Evolutionary conservation across 345 rosid genomes (phyloP).

Genomic region (Draba incana): DNA sequence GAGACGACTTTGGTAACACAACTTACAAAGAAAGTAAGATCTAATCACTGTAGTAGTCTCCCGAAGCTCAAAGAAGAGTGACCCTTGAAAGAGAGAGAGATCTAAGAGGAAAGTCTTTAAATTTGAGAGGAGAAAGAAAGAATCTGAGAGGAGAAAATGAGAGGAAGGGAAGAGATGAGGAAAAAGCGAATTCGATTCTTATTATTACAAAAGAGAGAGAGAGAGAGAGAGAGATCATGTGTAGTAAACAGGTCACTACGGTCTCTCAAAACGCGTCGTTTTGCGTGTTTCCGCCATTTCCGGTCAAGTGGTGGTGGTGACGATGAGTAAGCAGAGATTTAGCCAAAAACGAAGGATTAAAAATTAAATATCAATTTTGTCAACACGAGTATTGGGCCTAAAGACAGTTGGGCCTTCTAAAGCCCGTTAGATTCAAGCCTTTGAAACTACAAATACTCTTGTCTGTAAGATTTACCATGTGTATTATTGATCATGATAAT

Average conservation of each 20-base stretch:
- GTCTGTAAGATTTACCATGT: too few species aligned
- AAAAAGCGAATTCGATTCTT: constrained; percentile 36
- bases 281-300: constrained; percentile 42
- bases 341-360: background rate
- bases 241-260: constrained; percentile 7
- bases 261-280: constrained; percentile 39
- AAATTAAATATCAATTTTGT: background rate
- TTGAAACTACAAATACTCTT: too few species aligned
- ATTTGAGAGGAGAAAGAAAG: background rate
- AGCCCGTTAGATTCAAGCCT: too few species aligned
- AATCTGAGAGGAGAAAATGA: constrained; percentile 2
- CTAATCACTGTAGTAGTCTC: background rate
- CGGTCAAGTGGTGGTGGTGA: constrained; percentile 12
- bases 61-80: background rate
- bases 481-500: too few species aligned
- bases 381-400: background rate
- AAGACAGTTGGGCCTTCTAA: background rate
- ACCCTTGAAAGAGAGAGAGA: background rate
- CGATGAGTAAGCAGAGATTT: background rate
- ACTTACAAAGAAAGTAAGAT: constrained; percentile 35
- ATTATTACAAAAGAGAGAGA: too few species aligned
- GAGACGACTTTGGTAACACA: constrained; percentile 31
- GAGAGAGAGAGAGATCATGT: constrained; percentile 26
- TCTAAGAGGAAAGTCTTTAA: background rate
- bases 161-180: constrained; percentile 28